Evolutionary conservation across 139 green algal genomes (phyloP).

Genomic region (Tetraselmis chui): DNA sequence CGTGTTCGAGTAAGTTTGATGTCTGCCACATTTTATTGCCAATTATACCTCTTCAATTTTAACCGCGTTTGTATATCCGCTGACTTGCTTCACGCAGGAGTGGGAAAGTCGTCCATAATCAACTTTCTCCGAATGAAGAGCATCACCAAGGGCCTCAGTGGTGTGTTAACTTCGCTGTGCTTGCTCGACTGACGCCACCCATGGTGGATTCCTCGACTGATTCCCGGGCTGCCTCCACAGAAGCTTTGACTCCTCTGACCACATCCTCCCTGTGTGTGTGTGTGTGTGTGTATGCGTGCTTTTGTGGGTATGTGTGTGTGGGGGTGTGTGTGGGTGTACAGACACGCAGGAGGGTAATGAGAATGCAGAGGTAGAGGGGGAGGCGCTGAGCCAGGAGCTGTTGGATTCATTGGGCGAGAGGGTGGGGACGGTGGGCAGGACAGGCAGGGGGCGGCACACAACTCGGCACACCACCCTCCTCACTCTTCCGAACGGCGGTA

Average conservation of each 20-base stretch:
- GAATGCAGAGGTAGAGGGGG: not conserved
- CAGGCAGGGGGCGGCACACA: slow-evolving; percentile 84
- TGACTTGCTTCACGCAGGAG: no score
- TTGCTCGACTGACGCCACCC: not conserved
- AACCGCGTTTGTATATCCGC: no score
- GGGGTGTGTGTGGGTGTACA: not conserved
- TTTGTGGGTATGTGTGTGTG: no score
- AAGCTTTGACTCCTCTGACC: no score
- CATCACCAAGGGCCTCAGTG: not conserved
- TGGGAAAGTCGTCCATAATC: slow-evolving; percentile 92
- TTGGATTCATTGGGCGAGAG: not conserved
- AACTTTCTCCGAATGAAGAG: slow-evolving; percentile 47
- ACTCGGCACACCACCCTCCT: slow-evolving; percentile 81
- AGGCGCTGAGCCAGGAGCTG: not conserved
- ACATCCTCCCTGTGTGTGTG: no score
- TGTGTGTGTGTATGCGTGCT: no score
- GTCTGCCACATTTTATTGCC: not conserved
- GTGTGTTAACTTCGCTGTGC: no score
- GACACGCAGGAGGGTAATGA: not conserved
- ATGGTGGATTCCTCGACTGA: not conserved
- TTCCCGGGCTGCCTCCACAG: no score
- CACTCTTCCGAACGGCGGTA: slow-evolving; percentile 55
- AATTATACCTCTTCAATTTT: no score
- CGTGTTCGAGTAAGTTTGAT: not conserved
- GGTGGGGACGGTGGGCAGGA: slow-evolving; percentile 15